Evolutionary conservation across 192 early-diverging fungal species (phyloP), one percentile per base, ranked within the genome.

Genomic region (Coemansia sp.): DNA sequence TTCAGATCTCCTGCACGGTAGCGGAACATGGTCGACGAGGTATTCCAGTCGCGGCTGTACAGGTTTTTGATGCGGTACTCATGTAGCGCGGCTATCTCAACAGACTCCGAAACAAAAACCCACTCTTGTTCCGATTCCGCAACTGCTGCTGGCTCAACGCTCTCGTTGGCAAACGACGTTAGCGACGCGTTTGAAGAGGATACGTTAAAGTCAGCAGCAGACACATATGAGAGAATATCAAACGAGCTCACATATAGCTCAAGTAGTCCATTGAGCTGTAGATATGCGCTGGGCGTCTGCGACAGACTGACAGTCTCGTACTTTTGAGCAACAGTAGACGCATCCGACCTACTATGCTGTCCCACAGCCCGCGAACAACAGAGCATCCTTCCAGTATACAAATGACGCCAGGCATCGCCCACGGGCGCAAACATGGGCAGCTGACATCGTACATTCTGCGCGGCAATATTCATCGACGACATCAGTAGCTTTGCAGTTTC

Each of bases 381-480:
- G 30, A 64, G 23, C 53, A 55, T 39, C 38, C 67, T 57, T 47
- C 73, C 73, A 0, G 73, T 77, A 34, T 62, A 77, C 46, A 77
- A 57, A 23, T 37, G 59, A 41, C 73, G 67, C 73, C 73, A 77
- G 37, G 73, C 71, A 23, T 80, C 78, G 25, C 67, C 67, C 6
- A 80, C 71, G 2, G 85, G 85, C 22, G 81, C 80, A 78, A 83
- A 86, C 19, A 81, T 79, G 9, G 85, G 85, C 42, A 86, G 67
- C 57, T 79, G 81, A 65, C 89, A 90, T 30, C 71, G 80, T 15
- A 78, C 83, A 69, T 86, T 88, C 39, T 83, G 82, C 40, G 86
- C 78, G 0, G 87, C 86, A 47, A 87, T 85, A 25, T 83, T 80
- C 66, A 86, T 83, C n/a, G 87, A 84, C 2, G 87, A 86, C 37